Conservation (phyloP, 2,329 filamentous ascomycete genomes). For the Colletotrichum horii region DNA sequence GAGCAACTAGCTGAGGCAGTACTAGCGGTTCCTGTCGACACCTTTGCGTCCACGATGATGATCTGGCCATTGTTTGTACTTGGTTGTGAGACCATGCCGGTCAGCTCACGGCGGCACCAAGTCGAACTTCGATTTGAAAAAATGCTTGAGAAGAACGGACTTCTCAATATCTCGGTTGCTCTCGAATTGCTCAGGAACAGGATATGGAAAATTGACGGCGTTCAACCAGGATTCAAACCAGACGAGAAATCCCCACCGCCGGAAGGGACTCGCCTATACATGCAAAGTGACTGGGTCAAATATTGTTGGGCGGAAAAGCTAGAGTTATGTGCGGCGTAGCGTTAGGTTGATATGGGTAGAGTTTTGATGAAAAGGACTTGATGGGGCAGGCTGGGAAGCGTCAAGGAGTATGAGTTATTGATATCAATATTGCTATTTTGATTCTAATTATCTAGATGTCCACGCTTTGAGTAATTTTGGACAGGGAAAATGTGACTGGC, state of each 20-base stretch:
- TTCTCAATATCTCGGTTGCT: background rate
- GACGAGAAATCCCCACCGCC: background rate
- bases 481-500: background rate
- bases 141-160: conserved; percentile 3
- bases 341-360: background rate
- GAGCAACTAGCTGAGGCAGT: background rate
- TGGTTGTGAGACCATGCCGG: conserved; percentile 1
- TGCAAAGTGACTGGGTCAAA: background rate
- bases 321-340: background rate
- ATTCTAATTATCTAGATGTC: background rate
- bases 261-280: background rate
- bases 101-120: background rate
- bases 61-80: conserved; percentile 14
- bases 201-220: conserved; percentile 7
- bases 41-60: conserved; percentile 8
- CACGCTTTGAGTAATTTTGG: background rate
- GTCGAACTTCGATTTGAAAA: background rate
- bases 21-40: background rate
- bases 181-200: background rate
- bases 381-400: background rate
- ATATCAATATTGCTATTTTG: background rate
- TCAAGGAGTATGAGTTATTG: background rate
- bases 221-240: rapidly evolving
- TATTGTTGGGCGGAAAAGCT: background rate
- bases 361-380: background rate